Evolutionary conservation across 176 grass and related monocot genomes (phyloP).

Genomic region (Oryza punctata): DNA sequence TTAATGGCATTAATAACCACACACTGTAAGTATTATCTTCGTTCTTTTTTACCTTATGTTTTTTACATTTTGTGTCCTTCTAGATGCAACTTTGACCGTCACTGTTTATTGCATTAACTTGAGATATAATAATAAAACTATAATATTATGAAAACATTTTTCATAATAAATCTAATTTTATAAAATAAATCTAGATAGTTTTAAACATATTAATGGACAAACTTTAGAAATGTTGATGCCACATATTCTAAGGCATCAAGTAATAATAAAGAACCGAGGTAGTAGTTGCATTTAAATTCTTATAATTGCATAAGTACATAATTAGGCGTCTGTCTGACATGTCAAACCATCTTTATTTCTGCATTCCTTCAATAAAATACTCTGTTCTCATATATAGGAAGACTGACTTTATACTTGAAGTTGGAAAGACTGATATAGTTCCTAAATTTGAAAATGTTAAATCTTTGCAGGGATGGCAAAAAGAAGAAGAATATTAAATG

Average conservation of each 20-base stretch:
- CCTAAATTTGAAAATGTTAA: conserved; percentile 29
- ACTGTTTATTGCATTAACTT: not conserved
- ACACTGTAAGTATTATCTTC: conserved; percentile 55
- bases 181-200: not conserved
- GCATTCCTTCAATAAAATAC: not conserved
- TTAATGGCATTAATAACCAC: conserved; percentile 95
- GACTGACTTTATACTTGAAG: not conserved
- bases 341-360: not conserved
- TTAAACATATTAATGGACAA: not conserved
- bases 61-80: not conserved
- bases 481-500: conserved; percentile 95
- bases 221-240: not conserved
- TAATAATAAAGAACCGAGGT: too few species aligned
- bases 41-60: not conserved
- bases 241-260: not conserved
- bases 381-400: conserved; percentile 15
- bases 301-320: not conserved
- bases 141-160: not conserved
- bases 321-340: not conserved
- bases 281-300: not conserved
- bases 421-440: not conserved
- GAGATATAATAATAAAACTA: not conserved
- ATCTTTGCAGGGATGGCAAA: conserved; percentile 75
- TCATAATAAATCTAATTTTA: not conserved
- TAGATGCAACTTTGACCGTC: not conserved